Percentiles rank a stretch among this genome's conserved stretches.
These are phyloP conservation scores for Emydomyces testavorans DNA, from an alignment of 2,329 filamentous ascomycete species.

Conservation along the genomic window DNA sequence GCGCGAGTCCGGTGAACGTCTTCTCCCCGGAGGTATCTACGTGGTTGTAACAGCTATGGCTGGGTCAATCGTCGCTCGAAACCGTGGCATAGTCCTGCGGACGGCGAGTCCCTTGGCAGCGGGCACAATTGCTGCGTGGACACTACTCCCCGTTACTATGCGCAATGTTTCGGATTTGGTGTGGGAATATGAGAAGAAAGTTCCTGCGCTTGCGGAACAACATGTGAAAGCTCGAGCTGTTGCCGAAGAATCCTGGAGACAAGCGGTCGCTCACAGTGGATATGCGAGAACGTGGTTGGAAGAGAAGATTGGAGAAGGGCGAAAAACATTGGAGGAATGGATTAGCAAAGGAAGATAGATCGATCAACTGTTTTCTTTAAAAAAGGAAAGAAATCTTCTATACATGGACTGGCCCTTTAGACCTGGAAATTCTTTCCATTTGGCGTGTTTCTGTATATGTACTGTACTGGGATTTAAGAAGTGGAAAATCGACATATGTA, in stretches of 20 bases:
- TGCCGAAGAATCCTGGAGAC: constrained; percentile 57
- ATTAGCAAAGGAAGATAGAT: constrained; percentile 71
- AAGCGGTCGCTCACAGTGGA: constrained; percentile 62
- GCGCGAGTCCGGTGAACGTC: constrained; percentile 70
- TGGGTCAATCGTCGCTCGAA: constrained; percentile 78
- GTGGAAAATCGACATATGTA: background rate
- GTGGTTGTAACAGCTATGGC: constrained; percentile 92
- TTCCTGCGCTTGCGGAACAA: constrained; percentile 69
- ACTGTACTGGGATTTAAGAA: constrained; percentile 10
- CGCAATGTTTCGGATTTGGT: constrained; percentile 72
- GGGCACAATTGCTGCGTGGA: constrained; percentile 71
- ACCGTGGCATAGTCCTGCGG: constrained; percentile 73
- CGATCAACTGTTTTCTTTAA: background rate
- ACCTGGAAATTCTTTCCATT: background rate
- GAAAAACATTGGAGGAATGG: constrained; percentile 74
- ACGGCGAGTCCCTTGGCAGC: constrained; percentile 65
- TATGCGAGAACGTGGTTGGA: constrained; percentile 63
- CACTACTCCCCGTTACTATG: constrained; percentile 79
- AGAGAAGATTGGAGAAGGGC: constrained; percentile 63
- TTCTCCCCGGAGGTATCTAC: constrained; percentile 84
- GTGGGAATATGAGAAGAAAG: constrained; percentile 87
- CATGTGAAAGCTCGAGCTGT: constrained; percentile 62
- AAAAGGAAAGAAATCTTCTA: no score
- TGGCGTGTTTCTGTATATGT: constrained; percentile 10
- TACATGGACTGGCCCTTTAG: background rate